Base-by-base conservation (phyloP, 139 green algal species). In the Eudorina sp. region DNA sequence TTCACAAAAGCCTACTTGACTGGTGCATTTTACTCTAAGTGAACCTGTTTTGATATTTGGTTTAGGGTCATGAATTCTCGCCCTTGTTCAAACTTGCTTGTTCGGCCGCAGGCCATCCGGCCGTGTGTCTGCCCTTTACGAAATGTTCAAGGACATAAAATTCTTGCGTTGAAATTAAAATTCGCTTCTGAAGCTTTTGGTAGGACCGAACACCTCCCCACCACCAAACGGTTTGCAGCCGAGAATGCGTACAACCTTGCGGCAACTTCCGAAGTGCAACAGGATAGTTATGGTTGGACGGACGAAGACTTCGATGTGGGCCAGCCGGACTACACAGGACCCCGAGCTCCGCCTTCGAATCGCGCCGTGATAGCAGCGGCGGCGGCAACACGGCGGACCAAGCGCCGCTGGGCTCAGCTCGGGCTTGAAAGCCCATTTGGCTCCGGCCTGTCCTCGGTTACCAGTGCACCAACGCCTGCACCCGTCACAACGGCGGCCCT, bases 231-330 rank as follows among this genome's bases (percentile, higher is more conserved):
- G n/a, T n/a, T n/a, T n/a, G n/a, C n/a, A n/a, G n/a, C n/a, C n/a
- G n/a, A n/a, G n/a, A n/a, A n/a, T n/a, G n/a, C 16, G 66, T 75
- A 48, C 66, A 75, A 34, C 38, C 66, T 75, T 45, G 66, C 66
- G 23, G 19, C 66, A 9, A 31, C 1, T 45, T 34, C 46, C 16
- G 34, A 48, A 7, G 34, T 34, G 14, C 38, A 43, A 27, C n/a
- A 46, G 31, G 34, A 75, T 21, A 34, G 46, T 14, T 9, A 48
- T 75, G 3, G 1, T 25, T 48, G 66, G n/a, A 11, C 46, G 36
- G 34, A 48, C 9, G 66, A 75, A 14, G 34, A 75, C 1, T 75
- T 48, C 34, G 66, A 46, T 31, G 62, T 72, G 62, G 27, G 27
- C 62, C 31, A 40, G 62, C 62, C 36, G 6, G 62, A 72, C 27